A percentile compares a stretch with the other conserved stretches of the same genome.
Evolutionary conservation across 1,139 yeast species (phyloP).

Genomic region (Debaryomyces subglobosus): DNA sequence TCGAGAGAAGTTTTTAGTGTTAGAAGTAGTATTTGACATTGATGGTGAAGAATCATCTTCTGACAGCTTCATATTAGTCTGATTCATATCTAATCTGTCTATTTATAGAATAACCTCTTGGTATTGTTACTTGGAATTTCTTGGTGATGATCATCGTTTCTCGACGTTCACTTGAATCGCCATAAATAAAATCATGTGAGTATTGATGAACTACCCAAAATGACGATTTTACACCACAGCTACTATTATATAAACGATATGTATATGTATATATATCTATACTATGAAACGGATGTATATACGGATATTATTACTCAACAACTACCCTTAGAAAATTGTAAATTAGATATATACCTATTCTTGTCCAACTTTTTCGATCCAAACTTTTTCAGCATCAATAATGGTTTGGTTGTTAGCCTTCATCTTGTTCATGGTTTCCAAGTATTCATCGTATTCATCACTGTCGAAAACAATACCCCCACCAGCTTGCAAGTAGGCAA

Average conservation of each 20-base stretch:
- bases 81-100: constrained; percentile 6
- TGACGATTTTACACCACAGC: not conserved
- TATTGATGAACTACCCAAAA: not conserved
- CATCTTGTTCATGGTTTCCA: constrained; percentile 97
- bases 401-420: constrained; percentile 88
- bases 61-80: constrained; percentile 1
- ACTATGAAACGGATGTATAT: not conserved
- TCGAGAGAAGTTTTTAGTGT: constrained; percentile 30
- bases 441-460: constrained; percentile 91
- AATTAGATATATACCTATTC: not conserved
- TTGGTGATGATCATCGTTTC: constrained; percentile 17
- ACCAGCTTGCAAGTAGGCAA: constrained; percentile 95
- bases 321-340: not conserved
- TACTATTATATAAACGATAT: not conserved
- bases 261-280: not conserved
- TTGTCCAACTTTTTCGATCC: constrained; percentile 56
- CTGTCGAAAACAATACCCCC: constrained; percentile 97
- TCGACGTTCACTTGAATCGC: constrained; percentile 12
- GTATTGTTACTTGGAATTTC: constrained; percentile 1
- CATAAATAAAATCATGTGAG: constrained; percentile 12
- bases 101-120: not conserved
- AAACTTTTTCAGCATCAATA: constrained; percentile 83
- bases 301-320: not conserved
- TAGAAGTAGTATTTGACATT: constrained; percentile 4
- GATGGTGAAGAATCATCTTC: constrained; percentile 6